phyloP scores from a whole-genome alignment of 495 filamentous ascomycete species.

The Rhypophila decipiens region DNA sequence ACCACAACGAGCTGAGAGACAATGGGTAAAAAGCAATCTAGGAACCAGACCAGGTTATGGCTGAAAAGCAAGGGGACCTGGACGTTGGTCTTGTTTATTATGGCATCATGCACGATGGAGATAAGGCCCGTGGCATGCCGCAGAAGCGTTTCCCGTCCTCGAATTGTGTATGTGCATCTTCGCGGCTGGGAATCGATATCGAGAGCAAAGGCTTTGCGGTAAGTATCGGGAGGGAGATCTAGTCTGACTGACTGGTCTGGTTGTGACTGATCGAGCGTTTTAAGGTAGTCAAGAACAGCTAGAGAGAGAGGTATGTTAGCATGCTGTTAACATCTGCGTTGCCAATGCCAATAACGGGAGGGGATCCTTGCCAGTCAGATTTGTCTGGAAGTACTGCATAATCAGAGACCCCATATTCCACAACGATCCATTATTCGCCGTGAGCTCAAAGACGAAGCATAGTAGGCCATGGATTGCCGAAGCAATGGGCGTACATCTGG shows the following conservation, averaged over 20 bases:
- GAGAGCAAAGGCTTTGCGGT: slow-evolving; percentile 9
- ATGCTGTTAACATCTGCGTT: not conserved
- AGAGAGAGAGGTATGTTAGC: not conserved
- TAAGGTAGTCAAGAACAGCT: slow-evolving; percentile 18
- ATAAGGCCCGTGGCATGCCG: slow-evolving; percentile 21
- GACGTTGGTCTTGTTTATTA: not conserved
- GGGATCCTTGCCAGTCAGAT: slow-evolving; percentile 29
- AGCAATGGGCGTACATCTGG: slow-evolving; percentile 32
- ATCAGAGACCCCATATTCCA: slow-evolving; percentile 41
- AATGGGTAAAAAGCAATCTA: slow-evolving; percentile 30
- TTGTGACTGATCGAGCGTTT: not conserved
- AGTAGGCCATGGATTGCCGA: slow-evolving; percentile 48
- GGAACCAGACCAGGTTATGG: slow-evolving; percentile 26
- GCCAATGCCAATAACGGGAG: too few relatives aligned
- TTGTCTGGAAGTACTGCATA: slow-evolving; percentile 37
- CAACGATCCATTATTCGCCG: slow-evolving; percentile 29
- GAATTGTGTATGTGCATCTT: slow-evolving; percentile 13
- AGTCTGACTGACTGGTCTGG: slow-evolving; percentile 4
- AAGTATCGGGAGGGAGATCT: slow-evolving; percentile 16
- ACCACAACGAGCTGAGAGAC: slow-evolving; percentile 18
- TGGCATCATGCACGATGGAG: slow-evolving; percentile 12
- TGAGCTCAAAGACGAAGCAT: slow-evolving; percentile 33
- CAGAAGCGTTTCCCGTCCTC: slow-evolving; percentile 16
- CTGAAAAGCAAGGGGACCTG: slow-evolving; percentile 10
- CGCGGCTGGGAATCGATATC: slow-evolving; percentile 2